A percentile compares a stretch with the other conserved stretches of the same genome.
Conservation (phyloP, 2,329 filamentous ascomycete genomes). For the Rugonectria rugulosa region DNA sequence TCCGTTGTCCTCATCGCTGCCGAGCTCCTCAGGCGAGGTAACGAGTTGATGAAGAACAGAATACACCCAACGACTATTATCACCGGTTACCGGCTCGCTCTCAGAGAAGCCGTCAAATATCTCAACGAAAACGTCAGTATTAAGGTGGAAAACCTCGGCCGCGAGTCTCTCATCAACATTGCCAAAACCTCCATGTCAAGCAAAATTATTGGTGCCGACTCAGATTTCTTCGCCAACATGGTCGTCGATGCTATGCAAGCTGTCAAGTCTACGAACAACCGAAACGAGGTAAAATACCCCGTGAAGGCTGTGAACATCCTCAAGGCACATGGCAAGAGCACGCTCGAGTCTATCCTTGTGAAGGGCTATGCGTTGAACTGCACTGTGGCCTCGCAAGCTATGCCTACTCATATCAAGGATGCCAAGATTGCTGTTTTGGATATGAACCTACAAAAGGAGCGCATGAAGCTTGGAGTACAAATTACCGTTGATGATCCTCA, state of each 20-base stretch:
- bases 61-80: conserved; percentile 99
- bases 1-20: conserved; percentile 97
- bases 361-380: conserved; percentile 99
- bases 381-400: conserved; percentile 97
- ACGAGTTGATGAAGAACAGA: conserved; percentile 99
- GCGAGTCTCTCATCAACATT: conserved; percentile 91
- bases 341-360: conserved; percentile 85
- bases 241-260: conserved; percentile 93
- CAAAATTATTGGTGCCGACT: conserved; percentile 97
- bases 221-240: conserved; percentile 97
- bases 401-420: conserved; percentile 90
- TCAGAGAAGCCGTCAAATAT: conserved; percentile 97
- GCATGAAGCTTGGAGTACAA: conserved; percentile 98
- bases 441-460: conserved; percentile 98
- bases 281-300: conserved; percentile 92
- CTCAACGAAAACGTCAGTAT: conserved; percentile 98
- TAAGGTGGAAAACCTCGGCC: conserved; percentile 90
- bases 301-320: conserved; percentile 99
- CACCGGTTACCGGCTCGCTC: conserved; percentile 93
- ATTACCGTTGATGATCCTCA: conserved; percentile 98
- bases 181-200: conserved; percentile 99
- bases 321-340: conserved; percentile 96
- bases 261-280: conserved; percentile 92
- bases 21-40: conserved; percentile 90
- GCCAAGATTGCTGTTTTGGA: conserved; percentile 97